Evolutionary conservation across 441 rosid species (phyloP), one percentile per base, ranked within the genome.

Genomic region (Omphalea diandra): DNA sequence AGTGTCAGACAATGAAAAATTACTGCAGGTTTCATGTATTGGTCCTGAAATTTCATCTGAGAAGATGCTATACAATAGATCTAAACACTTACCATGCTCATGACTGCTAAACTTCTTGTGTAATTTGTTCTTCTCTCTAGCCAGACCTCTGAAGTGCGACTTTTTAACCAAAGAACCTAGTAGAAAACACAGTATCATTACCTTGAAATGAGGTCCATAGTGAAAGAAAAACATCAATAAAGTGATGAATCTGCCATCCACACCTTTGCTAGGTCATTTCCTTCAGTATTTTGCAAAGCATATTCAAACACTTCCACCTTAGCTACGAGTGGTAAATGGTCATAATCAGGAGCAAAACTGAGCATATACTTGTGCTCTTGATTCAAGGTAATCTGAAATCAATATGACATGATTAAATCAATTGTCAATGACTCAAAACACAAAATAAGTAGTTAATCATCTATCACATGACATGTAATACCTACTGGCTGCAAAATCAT

Each of bases 151-250:
- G 99, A 93, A 43, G 97, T 91, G 67, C 97, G 96, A 82, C 99
- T 96, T 84, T 96, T 96, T 74, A 96, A 83, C 98, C 99, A 96
- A 72, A 96, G 98, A 78, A 96, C 98, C 99, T 96, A 81, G 55
- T 67, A 77, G 75, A 74, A 64, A 77, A 62, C 67, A 75, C 65
- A 66, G 63, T 64, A 40, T 9, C 57, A 63, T 15, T 57, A 62
- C 54, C 46, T 54, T 67, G 26, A 79, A 27, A 68, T 44, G 74
- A 64, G 52, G 67, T 50, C 57, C 7, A 26, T 7, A 50, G 58
- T 29, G 68, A 52, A 76, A 54, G 32, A 66, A 50, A 38, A 55
- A 50, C 26, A n/a, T 41, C 26, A 65, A 66, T 59, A 71, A 27
- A 49, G 12, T 20, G 59, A 70, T 44, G 7, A 60, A 64, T 26